Evolutionary conservation across 441 rosid genomes (phyloP).

Genomic region (Pelargonium australe): DNA sequence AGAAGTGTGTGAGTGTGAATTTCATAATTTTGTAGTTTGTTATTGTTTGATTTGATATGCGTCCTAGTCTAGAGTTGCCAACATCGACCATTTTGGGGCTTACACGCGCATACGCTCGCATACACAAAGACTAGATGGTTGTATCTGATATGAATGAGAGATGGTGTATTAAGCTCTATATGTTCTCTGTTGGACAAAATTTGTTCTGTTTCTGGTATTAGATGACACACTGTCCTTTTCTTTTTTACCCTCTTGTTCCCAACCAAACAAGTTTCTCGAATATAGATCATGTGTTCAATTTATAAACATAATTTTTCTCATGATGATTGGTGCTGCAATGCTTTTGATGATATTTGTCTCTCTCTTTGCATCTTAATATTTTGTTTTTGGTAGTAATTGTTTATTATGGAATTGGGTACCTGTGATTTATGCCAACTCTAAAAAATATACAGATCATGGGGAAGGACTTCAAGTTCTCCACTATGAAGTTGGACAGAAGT

Average conservation of each 20-base stretch:
- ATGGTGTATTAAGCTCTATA: not conserved
- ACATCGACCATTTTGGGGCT: too few relatives aligned
- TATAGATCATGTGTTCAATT: not conserved
- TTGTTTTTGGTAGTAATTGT: not conserved
- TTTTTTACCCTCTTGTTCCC: too few relatives aligned
- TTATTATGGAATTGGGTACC: not conserved
- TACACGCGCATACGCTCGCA: too few relatives aligned
- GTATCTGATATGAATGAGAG: not conserved
- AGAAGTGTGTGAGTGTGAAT: too few relatives aligned
- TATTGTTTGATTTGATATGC: too few relatives aligned
- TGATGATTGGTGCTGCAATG: not conserved
- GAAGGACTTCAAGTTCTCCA: constrained; percentile 94
- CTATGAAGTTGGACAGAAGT: constrained; percentile 83
- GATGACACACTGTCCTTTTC: not conserved
- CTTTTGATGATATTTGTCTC: not conserved
- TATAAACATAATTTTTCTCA: too few relatives aligned
- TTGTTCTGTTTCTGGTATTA: not conserved
- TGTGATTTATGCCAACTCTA: constrained; percentile 15
- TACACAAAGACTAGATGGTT: not conserved
- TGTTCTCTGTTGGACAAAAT: not conserved
- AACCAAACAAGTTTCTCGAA: too few relatives aligned
- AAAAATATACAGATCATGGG: constrained; percentile 59
- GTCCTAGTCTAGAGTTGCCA: too few relatives aligned
- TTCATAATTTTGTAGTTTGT: too few relatives aligned
- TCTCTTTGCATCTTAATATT: not conserved